Evolutionary conservation across 345 rosid species (phyloP), one percentile per base, ranked within the genome.

Genomic region (Toxicodendron radicans): DNA sequence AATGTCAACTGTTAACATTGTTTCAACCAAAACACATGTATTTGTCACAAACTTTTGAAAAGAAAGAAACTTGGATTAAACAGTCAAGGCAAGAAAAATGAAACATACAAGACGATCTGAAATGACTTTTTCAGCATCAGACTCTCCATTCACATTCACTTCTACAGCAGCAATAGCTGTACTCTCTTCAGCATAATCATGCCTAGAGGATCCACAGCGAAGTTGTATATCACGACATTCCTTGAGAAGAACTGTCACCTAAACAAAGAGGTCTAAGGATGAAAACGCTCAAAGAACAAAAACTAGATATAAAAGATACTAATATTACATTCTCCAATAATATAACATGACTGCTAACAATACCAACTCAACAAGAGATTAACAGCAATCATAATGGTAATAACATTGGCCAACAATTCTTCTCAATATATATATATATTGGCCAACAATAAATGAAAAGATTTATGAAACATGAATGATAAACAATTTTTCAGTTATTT

Each of bases 141-240:
- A 85, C 69, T 85, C 93, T 58, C 60, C 71, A 64, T 73, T 85
- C 81, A 78, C 70, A 66, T 72, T 85, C 82, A 78, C 76, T 79
- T 86, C 92, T 66, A 83, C 77, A 79, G 81, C 79, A 70, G 81
- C 81, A 65, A 73, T 54, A 74, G 64, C 71, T 56, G 79, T 54
- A 69, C 35, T 58, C 62, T 85, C 88, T 78, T 84, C 89, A 70
- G 70, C 80, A 74, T 78, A 62, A 73, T 82, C 90, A 72, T 73
- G 77, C 66, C 76, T 82, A 65, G 77, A 62, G 75, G 89, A 83
- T 77, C 98, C 98, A 87, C 92, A 86, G 7, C 92, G 96, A 49
- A 95, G 86, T 81, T 95, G 99, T 71, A 95, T 86, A 75, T 92
- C 97, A 65, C 97, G 92, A 69, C 99, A 95, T 79, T 95, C 99